Base-by-base conservation (phyloP, 23 red algal genomes). In the Gracilaria domingensis region DNA sequence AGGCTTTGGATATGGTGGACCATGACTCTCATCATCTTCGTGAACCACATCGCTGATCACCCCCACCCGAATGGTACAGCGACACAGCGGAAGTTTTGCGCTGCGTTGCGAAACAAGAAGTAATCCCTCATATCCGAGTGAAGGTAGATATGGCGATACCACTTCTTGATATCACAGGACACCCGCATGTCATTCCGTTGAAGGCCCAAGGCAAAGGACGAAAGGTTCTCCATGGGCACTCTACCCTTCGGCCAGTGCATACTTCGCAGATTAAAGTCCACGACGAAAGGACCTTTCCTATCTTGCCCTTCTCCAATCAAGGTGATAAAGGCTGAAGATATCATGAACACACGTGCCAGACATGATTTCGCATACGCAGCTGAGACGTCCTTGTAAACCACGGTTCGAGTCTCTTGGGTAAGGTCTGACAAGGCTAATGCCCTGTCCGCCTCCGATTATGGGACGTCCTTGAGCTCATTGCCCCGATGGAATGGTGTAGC, bases 131-230 rank as follows among this genome's bases (percentile, higher is more conserved):
- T 11, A 11, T 45, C 42, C 5, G 42, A 11, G 11, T 45, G 42
- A 7, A 45, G 42, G 42, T 45, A 45, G 5, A 45, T 45, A 45
- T 45, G n/a, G n/a, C 20, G 7, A 45, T 91, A 91, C 44, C 75
- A 74, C 23, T 42, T 58, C 32, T 42, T 91, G 29, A 91, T 37
- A 25, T 82, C 76, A 0, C 59, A 91, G 32, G 87, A 91, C 75
- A 91, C 81, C 53, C 81, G 0, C 13, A 29, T 26, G 44, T 88
- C 67, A 26, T 25, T 67, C 26, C 51, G 30, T 18, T 79, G 14
- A 14, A 61, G 16, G 38, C 42, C 38, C 42, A 32, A n/a, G n/a
- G n/a, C n/a, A n/a, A n/a, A n/a, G n/a, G n/a, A n/a, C n/a, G n/a
- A n/a, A n/a, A n/a, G n/a, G n/a, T n/a, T n/a, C n/a, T n/a, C n/a